Base-by-base conservation (phyloP, 129 eudicot genomes). In the Chrysanthemum seticuspe region DNA sequence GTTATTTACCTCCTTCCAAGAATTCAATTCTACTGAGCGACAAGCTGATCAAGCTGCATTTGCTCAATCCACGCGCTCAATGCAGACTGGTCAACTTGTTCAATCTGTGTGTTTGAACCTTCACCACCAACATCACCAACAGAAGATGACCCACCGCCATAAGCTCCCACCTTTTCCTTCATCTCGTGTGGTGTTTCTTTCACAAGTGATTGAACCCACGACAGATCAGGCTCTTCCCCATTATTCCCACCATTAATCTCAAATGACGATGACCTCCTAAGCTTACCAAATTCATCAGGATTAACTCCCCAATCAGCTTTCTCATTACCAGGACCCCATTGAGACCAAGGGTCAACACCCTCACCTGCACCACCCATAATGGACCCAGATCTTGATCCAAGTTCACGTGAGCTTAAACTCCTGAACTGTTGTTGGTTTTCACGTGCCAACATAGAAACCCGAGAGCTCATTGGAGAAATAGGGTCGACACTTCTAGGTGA, bases 191-290 rank as follows among this genome's bases (percentile, higher is more conserved):
- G 88, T 13, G 97, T 76, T 63, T 91, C 97, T 68, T 85, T 88
- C 67, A 91, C 97, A 45, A 91, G 91, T 3, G 97, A 86, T 50
- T 91, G 97, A 45, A 88, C 96, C 97, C 97, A 91, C 15, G 97
- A 91, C 53, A 91, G 59, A 85, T 91, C 92, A 19, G 97, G 96
- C 76, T 86, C 97, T 62, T 86, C 92, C 34, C 67, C 88, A 7
- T 86, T 80, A 62, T 68, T 81, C 18, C 79, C 83, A 7, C 78
- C 82, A 29, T 71, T 79, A 1, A 40, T 40, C 74, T 91, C 96
- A 49, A 88, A 86, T 2, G 97, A 88, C 0, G 90, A 83, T 2
- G 97, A 86, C 62, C 91, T 81, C 66, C 82, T 50, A 52, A 84
- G 87, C 79, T 75, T 81, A 27, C 88, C 87, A 13, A 75, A 58